Evolutionary conservation across 345 rosid species (phyloP).

Genomic region (Raphanus sativus): DNA sequence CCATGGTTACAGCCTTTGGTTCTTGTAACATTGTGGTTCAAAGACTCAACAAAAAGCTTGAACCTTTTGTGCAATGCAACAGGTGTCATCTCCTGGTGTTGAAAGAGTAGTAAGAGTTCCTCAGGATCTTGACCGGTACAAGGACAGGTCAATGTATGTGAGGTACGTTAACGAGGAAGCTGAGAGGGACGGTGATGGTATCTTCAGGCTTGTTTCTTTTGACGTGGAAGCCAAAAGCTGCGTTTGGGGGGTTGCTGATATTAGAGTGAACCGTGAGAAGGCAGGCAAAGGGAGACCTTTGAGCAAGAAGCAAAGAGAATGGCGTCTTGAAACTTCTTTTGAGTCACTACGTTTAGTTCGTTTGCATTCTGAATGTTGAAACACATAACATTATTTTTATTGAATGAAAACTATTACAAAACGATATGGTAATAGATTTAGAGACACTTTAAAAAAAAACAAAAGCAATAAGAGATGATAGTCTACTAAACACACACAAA

Average conservation of each 20-base stretch:
- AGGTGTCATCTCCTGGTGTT: constrained; percentile 93
- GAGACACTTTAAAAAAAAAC: background rate
- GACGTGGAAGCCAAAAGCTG: constrained; percentile 58
- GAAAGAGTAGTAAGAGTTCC: constrained; percentile 82
- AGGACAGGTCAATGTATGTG: constrained; percentile 73
- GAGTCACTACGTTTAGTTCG: constrained; percentile 61
- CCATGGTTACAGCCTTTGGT: background rate
- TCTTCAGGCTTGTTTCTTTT: constrained; percentile 66
- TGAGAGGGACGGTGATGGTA: constrained; percentile 57
- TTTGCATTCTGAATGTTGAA: constrained; percentile 52
- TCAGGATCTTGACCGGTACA: constrained; percentile 74
- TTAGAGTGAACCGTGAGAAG: constrained; percentile 76
- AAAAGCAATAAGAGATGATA: background rate
- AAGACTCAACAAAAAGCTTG: constrained; percentile 12
- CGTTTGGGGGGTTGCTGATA: constrained; percentile 84
- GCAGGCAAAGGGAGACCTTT: constrained; percentile 93
- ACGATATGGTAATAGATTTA: background rate
- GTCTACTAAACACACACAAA: background rate
- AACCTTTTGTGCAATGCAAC: constrained; percentile 14
- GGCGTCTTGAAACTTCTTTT: constrained; percentile 69
- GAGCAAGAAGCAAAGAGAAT: constrained; percentile 78
- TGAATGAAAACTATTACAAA: constrained; percentile 22
- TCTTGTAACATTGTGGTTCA: too few relatives aligned
- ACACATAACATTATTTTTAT: background rate
- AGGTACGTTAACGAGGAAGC: constrained; percentile 43